Evolutionary conservation across 768 basidiomycete genomes (phyloP), one percentile per base, ranked within the genome.

Genomic region (Lactarius sanguifluus): DNA sequence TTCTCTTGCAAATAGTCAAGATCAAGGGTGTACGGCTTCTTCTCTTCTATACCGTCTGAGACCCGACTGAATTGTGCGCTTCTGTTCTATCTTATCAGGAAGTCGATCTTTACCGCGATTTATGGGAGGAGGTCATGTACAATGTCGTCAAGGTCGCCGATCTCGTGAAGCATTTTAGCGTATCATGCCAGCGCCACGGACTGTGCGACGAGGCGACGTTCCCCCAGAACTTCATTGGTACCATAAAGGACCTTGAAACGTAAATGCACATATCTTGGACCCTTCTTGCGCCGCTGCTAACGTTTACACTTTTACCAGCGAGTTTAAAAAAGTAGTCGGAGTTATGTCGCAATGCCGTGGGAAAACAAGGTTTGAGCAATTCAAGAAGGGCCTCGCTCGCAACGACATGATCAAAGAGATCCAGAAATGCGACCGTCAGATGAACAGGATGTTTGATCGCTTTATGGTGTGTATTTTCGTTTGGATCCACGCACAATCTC

Each of bases 101-200:
- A 38, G 56, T 70, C 23, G 59, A 66, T 36, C 38, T 67, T 3
- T 67, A 67, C 40, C 66, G 50, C 18, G 61, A 63, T 16, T 15
- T 18, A 25, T 67, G 61, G 66, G 66, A 63, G 6, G 66, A 67
- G 32, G 62, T 55, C 23, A 67, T 67, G 66, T 67, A 67, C 12
- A 55, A 63, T 32, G 40, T 63, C 36, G 16, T n/a, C 61, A 67
- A 59, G 34, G 61, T 67, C 20, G 62, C 58, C 57, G 50, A 58
- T 45, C 66, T 63, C 20, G 50, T 67, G 25, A 52, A 34, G 13
- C 57, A 67, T 2, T 67, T 67, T 12, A 18, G 61, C 25, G 52
- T 12, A 2, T 59, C 18, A 8, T 67, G 61, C 40, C 50, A 23
- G 25, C 62, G 57, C 9, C 50, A 67, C 7, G 66, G 57, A 1